Conservation (phyloP, 257 asterid genomes). For the Haberlea rhodopensis region DNA sequence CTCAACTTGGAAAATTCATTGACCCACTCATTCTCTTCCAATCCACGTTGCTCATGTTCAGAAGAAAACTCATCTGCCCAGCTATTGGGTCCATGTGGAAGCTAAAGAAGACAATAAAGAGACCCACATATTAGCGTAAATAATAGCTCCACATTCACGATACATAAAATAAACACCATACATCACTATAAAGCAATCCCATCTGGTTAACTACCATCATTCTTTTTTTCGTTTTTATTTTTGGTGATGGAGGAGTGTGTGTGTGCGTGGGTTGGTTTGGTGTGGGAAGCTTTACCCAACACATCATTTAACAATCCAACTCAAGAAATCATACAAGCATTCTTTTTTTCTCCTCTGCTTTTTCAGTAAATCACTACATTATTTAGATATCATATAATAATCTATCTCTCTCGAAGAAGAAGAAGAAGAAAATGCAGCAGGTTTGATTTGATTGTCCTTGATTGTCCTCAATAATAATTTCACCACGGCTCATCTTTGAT, state of each 20-base stretch:
- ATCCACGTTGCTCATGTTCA: slow-evolving; percentile 55
- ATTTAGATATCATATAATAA: too few species aligned
- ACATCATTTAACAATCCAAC: too few species aligned
- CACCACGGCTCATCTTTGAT: slow-evolving; percentile 99
- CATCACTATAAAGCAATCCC: slow-evolving; percentile 13
- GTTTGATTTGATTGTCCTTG: slow-evolving; percentile 91
- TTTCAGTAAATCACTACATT: too few species aligned
- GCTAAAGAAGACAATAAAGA: slow-evolving; percentile 47
- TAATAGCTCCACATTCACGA: neutral
- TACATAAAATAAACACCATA: neutral
- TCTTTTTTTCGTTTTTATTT: too few species aligned
- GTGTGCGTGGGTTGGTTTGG: neutral
- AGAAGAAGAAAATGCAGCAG: slow-evolving; percentile 59
- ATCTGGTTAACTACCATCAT: neutral
- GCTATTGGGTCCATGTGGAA: slow-evolving; percentile 69
- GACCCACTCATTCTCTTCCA: slow-evolving; percentile 77
- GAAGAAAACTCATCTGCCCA: slow-evolving; percentile 89
- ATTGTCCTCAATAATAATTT: slow-evolving; percentile 83
- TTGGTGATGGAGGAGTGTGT: neutral
- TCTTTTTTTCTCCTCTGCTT: too few species aligned
- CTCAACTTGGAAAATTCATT: slow-evolving; percentile 85
- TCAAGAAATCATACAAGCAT: neutral
- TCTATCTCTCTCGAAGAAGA: too few species aligned
- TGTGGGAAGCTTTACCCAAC: neutral
- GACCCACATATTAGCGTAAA: neutral